Evolutionary conservation across 495 filamentous ascomycete species (phyloP).

Genomic region (Neurospora sublineolata): DNA sequence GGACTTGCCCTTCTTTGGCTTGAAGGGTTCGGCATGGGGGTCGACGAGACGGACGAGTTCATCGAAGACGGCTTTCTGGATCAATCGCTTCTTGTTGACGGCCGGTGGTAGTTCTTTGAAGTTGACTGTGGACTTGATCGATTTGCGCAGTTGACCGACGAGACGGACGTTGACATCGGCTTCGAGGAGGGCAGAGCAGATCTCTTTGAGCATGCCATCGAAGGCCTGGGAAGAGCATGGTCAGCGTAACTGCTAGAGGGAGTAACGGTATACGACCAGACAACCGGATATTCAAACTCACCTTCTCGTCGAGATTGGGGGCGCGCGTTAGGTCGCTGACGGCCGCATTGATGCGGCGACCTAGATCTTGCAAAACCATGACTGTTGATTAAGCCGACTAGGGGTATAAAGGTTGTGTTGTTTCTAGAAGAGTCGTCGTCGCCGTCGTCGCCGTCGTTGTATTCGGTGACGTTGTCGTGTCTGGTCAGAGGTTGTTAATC

Average conservation of each 20-base stretch:
- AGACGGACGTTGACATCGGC: conserved; percentile 94
- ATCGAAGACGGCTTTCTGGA: conserved; percentile 97
- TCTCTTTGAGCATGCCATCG: conserved; percentile 96
- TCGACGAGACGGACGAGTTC: conserved; percentile 92
- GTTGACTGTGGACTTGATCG: conserved; percentile 81
- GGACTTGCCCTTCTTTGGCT: conserved; percentile 88
- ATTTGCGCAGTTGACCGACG: conserved; percentile 84
- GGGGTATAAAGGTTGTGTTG: not conserved
- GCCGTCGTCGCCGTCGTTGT: not conserved
- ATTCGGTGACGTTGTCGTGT: not conserved
- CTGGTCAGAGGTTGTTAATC: not conserved
- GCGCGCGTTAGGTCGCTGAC: conserved; percentile 88
- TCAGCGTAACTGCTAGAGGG: not conserved
- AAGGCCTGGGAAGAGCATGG: conserved; percentile 55
- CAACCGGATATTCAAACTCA: conserved; percentile 19
- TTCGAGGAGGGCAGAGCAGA: conserved; percentile 84
- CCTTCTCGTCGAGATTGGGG: conserved; percentile 92
- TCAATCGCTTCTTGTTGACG: conserved; percentile 94
- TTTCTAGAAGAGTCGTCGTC: not conserved
- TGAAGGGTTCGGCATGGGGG: conserved; percentile 89
- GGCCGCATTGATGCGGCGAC: conserved; percentile 94
- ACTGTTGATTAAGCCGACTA: conserved; percentile 10
- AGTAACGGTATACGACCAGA: not conserved
- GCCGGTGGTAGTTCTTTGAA: conserved; percentile 80
- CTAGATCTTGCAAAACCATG: conserved; percentile 98